Base-by-base conservation (phyloP, 2,329 filamentous ascomycete genomes). In the Blastomyces gilchristii region DNA sequence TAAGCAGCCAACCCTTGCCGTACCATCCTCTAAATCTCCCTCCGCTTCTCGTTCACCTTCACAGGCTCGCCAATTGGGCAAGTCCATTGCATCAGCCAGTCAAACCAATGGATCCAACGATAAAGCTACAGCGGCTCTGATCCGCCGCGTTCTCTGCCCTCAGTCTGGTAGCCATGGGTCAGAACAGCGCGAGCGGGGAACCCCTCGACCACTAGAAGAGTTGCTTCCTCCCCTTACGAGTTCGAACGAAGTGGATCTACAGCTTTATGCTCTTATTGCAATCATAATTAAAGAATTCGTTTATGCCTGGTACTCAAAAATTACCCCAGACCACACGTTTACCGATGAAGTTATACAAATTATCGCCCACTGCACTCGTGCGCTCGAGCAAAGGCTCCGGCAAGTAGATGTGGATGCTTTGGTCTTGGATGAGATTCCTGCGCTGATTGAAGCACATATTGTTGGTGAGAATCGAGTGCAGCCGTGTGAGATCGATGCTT, bases 271-370 rank as follows among this genome's bases (percentile, higher is more conserved):
- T 37, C 84, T 97, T 65, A 86, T 99, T 65, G 89, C 94, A 61
- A 88, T 97, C 64, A 86, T 97, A 65, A 81, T 97, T 69, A 87
- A 89, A 71, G 91, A 97, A 67, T 96, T 91, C 73, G 89, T 99
- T 47, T 87, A 94, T 74, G 86, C 85, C 41, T 99, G 94, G 94
- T 99, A 99, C 79, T 82, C 81, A 67, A 93, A 88, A 74, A 94
- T 99, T 74, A 97, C 93, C 1, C 85, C 91, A 3, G 93, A 99
- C 76, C 89, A 92, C 72, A 82, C 85, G 14, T 95, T 99, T 72
- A 87, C 94, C 65, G 87, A 88, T 68, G 92, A 97, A 78, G 83
- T 97, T 63, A 82, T 97, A 62, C 90, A 91, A 71, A 87, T 96
- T 68, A 89, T 97, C 70, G 94, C 93, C 50, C 93, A 97, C 76